Evolutionary conservation across 169 alveolate genomes (phyloP).

Genomic region (Cryptosporidium bovis): DNA sequence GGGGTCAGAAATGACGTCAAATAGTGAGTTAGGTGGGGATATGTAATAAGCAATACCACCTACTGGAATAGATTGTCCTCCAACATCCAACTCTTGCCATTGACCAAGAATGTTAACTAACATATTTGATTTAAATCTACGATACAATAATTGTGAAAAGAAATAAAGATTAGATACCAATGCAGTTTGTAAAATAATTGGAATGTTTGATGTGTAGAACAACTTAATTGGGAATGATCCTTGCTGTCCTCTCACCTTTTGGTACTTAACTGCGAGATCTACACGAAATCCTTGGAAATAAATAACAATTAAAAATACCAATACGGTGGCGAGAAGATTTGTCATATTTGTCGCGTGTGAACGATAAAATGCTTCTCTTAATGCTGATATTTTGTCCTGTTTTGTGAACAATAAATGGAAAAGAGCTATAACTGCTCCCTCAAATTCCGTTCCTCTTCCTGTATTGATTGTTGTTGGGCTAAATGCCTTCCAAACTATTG

Average conservation of each 20-base stretch:
- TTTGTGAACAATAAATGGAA: conserved; percentile 96
- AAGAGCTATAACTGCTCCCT: conserved; percentile 98
- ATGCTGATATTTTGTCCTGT: conserved; percentile 89
- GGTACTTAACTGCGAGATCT: conserved; percentile 94
- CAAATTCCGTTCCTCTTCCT: conserved; percentile 97
- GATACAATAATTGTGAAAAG: conserved; percentile 98
- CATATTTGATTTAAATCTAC: conserved; percentile 96
- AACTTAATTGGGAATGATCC: conserved; percentile 99
- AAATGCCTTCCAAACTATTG: conserved; percentile 98
- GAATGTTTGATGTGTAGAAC: conserved; percentile 99
- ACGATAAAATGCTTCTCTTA: conserved; percentile 95
- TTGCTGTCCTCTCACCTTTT: conserved; percentile 96
- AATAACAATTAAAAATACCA: conserved; percentile 97
- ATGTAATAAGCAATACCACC: conserved; percentile 99
- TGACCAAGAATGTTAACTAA: conserved; percentile 92
- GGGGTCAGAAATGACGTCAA: conserved; percentile 94
- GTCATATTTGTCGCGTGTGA: conserved; percentile 98
- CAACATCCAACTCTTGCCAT: conserved; percentile 95
- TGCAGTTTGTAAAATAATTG: conserved; percentile 97
- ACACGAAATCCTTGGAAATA: conserved; percentile 99
- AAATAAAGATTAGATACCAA: conserved; percentile 98
- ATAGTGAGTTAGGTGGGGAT: conserved; percentile 96
- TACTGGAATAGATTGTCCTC: conserved; percentile 97
- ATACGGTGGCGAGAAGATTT: conserved; percentile 95
- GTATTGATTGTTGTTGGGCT: conserved; percentile 98